Conservation (phyloP, 2,329 filamentous ascomycete species). For the Pseudohalonectria lignicola region DNA sequence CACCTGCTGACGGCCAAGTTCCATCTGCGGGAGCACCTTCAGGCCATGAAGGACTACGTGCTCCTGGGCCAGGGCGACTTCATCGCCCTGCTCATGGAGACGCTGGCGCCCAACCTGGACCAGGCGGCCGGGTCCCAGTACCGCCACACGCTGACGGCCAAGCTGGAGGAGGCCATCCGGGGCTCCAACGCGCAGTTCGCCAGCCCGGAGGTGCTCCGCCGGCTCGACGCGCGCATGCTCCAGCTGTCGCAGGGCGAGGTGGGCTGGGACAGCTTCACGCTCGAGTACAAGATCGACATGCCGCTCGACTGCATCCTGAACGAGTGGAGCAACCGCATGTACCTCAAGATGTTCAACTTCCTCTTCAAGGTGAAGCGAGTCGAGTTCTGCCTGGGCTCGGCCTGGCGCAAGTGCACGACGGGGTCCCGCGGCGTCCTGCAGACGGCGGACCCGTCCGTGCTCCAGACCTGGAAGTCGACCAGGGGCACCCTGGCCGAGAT, state of each 20-base stretch:
- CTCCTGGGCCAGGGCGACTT: constrained; percentile 94
- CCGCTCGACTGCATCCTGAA: constrained; percentile 96
- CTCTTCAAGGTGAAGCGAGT: constrained; percentile 97
- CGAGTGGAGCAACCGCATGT: constrained; percentile 89
- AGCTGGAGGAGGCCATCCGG: constrained; percentile 92
- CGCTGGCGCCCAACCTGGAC: constrained; percentile 82
- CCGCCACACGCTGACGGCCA: constrained; percentile 91
- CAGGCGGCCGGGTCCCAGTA: constrained; percentile 95
- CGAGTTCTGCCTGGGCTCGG: constrained; percentile 82
- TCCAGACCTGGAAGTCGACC: constrained; percentile 79
- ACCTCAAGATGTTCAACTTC: constrained; percentile 98
- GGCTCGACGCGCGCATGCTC: constrained; percentile 95
- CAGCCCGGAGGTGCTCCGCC: constrained; percentile 77
- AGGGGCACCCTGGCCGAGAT: constrained; percentile 88
- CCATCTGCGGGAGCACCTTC: constrained; percentile 83
- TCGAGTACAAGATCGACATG: constrained; percentile 96
- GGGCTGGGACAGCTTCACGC: constrained; percentile 97
- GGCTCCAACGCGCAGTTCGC: constrained; percentile 97
- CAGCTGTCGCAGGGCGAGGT: constrained; percentile 95
- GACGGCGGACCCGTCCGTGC: constrained; percentile 56
- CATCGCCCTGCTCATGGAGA: constrained; percentile 94
- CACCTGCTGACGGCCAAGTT: constrained; percentile 93
- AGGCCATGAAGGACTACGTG: constrained; percentile 88
- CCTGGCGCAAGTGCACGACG: constrained; percentile 94
- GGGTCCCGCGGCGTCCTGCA: constrained; percentile 84